These are phyloP conservation scores for Phialophora chinensis DNA, from an alignment of 2,329 filamentous ascomycete species.

Conservation along the genomic window DNA sequence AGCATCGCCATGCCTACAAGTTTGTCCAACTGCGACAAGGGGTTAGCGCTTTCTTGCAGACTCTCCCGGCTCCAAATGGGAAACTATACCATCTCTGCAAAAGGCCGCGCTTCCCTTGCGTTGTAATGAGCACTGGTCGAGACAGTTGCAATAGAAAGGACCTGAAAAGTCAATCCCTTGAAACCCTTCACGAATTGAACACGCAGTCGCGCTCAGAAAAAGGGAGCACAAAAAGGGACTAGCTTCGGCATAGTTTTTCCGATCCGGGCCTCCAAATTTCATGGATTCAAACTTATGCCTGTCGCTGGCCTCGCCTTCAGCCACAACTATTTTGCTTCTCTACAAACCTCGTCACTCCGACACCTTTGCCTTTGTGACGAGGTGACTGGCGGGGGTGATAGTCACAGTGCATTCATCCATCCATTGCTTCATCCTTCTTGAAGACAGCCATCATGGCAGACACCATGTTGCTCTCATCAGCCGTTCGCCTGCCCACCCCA, in stretches of 20 bases:
- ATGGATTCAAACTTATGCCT: slow-evolving; percentile 13
- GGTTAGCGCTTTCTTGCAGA: slow-evolving; percentile 6
- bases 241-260: slow-evolving; percentile 15
- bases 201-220: slow-evolving; percentile 30
- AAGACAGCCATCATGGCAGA: slow-evolving; percentile 47
- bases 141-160: background rate
- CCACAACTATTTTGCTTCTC: background rate
- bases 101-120: background rate
- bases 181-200: slow-evolving; percentile 25
- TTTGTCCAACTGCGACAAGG: slow-evolving; percentile 78
- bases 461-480: slow-evolving; percentile 57
- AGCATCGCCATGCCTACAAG: slow-evolving; percentile 78
- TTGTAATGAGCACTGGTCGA: background rate
- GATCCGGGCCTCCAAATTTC: slow-evolving; percentile 7
- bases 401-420: background rate
- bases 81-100: slow-evolving; percentile 27
- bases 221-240: slow-evolving; percentile 13
- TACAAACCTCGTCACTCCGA: background rate
- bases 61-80: background rate
- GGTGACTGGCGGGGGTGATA: background rate
- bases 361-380: slow-evolving; percentile 5
- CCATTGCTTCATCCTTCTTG: background rate
- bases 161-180: background rate
- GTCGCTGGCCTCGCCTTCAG: background rate
- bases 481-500: slow-evolving; percentile 65